These are phyloP conservation scores for Fusarium continuum DNA, from an alignment of 2,329 filamentous ascomycete species.

Conservation along the genomic window DNA sequence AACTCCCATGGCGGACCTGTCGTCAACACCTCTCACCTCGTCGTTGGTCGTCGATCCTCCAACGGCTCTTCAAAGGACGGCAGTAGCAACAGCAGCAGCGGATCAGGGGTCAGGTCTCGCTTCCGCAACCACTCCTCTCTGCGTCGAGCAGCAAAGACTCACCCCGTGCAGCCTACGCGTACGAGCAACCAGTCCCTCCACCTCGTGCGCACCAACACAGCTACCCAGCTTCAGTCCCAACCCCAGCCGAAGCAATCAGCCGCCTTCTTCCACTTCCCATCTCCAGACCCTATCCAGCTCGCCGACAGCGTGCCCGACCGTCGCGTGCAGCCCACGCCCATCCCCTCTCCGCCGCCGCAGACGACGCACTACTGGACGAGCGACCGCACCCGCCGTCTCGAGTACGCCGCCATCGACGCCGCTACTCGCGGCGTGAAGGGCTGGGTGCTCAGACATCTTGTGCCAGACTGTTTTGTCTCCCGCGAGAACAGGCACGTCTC, in stretches of 20 bases:
- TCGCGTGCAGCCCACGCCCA: slow-evolving; percentile 30
- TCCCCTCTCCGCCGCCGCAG: slow-evolving; percentile 60
- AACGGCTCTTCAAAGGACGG: slow-evolving; percentile 42
- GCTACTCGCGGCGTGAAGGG: slow-evolving; percentile 68
- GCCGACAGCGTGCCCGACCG: slow-evolving; percentile 32
- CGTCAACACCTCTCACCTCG: slow-evolving; percentile 39
- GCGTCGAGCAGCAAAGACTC: slow-evolving; percentile 54
- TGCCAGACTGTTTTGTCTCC: slow-evolving; percentile 69
- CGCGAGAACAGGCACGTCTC: slow-evolving; percentile 58
- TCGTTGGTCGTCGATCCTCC: slow-evolving; percentile 49
- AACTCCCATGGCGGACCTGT: slow-evolving; percentile 31
- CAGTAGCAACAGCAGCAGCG: slow-evolving; percentile 20
- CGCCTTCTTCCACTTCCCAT: slow-evolving; percentile 61
- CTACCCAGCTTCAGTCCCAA: slow-evolving; percentile 29
- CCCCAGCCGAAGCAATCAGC: slow-evolving; percentile 34
- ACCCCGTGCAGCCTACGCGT: slow-evolving; percentile 37
- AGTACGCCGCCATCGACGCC: slow-evolving; percentile 74
- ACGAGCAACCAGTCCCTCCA: slow-evolving; percentile 48
- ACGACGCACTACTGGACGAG: slow-evolving; percentile 75
- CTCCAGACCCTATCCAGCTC: slow-evolving; percentile 52
- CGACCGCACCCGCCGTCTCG: slow-evolving; percentile 67
- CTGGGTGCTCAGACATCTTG: slow-evolving; percentile 65
- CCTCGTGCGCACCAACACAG: slow-evolving; percentile 48
- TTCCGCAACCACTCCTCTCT: slow-evolving; percentile 53
- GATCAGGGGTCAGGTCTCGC: slow-evolving; percentile 40